Evolutionary conservation across 2,329 filamentous ascomycete species (phyloP), one percentile per base, ranked within the genome.

Genomic region (Gyromitra esculenta): DNA sequence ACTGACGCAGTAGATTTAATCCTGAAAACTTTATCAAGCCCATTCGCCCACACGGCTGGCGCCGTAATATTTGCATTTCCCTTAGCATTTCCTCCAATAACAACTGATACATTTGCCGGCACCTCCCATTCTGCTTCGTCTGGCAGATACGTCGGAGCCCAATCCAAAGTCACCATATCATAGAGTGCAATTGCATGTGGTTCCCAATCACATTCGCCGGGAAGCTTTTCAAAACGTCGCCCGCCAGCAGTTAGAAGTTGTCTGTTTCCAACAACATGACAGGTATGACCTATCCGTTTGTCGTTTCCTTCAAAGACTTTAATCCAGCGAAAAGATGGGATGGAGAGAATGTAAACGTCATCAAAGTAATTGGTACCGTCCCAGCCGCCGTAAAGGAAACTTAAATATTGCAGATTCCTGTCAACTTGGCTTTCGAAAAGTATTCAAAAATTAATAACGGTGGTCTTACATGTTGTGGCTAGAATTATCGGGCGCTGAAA

Each of bases 181-280:
- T 71, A 75, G 21, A 75, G 21, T 18, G 73, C 57, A 1, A 75
- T 63, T 41, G 56, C 25, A 35, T 75, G 64, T 6, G 73, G 66
- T 18, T 75, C 65, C 73, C 73, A 75, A 43, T 75, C 66, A n/a
- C 66, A 75, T 15, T 63, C 48, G 5, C 65, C 66, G 13, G 73
- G 73, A 13, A 75, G 39, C 13, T 21, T 54, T 8, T 45, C 64
- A 15, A 45, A 66, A 3, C 50, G 41, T 15, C 85, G 86, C n/a
- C 89, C 89, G 21, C 89, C 89, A 50, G 90, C 87, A 59, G 91
- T 85, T 31, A 91, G 82, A 87, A 91, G 90, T 81, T 91, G 89
- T 4, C 86, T 84, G 60, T 84, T 83, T 72, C 86, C 85, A 37
- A 89, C 82, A 31, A 90, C 87, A 80, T 89, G 88, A 81, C 89